Base-by-base conservation (phyloP, 495 filamentous ascomycete genomes). In the Xylaria telfairii region DNA sequence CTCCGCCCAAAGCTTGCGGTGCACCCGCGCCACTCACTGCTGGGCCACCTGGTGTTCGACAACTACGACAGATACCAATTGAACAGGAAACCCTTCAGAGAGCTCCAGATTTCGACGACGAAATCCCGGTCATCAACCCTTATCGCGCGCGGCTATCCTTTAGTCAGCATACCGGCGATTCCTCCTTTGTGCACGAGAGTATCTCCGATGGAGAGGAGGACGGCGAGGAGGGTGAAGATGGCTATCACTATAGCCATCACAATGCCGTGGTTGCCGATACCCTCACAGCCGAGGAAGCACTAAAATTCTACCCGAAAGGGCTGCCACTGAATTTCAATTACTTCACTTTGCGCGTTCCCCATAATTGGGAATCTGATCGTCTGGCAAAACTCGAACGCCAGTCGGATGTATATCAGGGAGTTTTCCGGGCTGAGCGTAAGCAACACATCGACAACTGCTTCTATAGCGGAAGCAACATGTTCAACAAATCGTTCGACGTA, bases 31-130 rank as follows among this genome's bases (percentile, higher is more conserved):
- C 84, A 6, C 71, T 86, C 49, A 84, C 78, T 8, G 84, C 84
- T 12, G 84, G 84, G 8, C 84, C 84, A 9, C 84, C 84, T 0
- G 84, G 84, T 24, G 78, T 81, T 34, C 83, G 84, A 44, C 79
- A 81, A 21, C 78, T 78, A 62, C 75, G 73, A 34, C 73, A 81
- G 3, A 73, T 75, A 19, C 62, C 72, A 0, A 74, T 81, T n/a
- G 76, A 83, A 4, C 42, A 57, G 13, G 54, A 74, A 12, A 53
- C 70, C 41, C 12, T 67, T 15, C 72, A 73, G 24, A 75, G 76
- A 51, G 54, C 79, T 17, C 72, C 68, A 7, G 74, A 75, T 2
- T 68, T 77, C 24, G 77, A 75, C 42, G 75, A 71, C 15, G 41
- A 47, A 28, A 44, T 26, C 30, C 51, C 68, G 37, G 69, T 60